A percentile compares a stretch with the other conserved stretches of the same genome.
phyloP scores from a whole-genome alignment of 2,329 filamentous ascomycete species.

The Bipolaris gigantea region DNA sequence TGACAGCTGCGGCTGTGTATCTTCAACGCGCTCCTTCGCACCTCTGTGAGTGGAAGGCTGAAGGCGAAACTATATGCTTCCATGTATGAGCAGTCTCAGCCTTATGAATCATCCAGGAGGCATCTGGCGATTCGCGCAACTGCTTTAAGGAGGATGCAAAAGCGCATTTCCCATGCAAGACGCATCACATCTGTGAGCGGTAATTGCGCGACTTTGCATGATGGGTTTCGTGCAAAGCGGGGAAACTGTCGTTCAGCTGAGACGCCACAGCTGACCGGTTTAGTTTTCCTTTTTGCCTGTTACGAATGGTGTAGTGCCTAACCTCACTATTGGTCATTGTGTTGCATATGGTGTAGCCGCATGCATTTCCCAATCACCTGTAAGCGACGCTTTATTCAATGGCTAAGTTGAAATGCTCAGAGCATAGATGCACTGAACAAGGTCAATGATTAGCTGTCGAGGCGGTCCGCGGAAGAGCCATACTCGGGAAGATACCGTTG shows the following conservation, averaged over 20 bases:
- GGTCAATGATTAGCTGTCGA: neutral
- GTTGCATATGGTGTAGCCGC: neutral
- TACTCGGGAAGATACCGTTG: slow-evolving; percentile 2
- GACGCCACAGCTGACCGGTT: neutral
- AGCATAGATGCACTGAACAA: neutral
- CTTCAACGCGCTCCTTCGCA: neutral
- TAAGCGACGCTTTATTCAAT: no score
- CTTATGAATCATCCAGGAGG: neutral
- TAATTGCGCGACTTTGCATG: neutral
- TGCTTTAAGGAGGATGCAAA: neutral
- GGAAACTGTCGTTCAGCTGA: neutral
- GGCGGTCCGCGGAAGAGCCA: slow-evolving; percentile 5
- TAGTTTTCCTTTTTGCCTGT: slow-evolving; percentile 7
- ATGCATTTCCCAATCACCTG: neutral
- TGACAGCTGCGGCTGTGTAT: neutral
- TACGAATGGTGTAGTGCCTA: neutral
- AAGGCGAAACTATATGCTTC: neutral
- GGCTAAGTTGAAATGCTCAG: neutral
- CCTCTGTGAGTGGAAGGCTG: slow-evolving; percentile 4
- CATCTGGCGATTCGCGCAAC: neutral
- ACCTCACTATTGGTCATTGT: neutral
- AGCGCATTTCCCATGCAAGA: neutral
- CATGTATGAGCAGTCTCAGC: slow-evolving; percentile 6
- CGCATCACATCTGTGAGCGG: neutral
- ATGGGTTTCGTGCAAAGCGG: neutral